Conservation (phyloP, 176 grass and related monocot genomes). For the Avena eriantha region DNA sequence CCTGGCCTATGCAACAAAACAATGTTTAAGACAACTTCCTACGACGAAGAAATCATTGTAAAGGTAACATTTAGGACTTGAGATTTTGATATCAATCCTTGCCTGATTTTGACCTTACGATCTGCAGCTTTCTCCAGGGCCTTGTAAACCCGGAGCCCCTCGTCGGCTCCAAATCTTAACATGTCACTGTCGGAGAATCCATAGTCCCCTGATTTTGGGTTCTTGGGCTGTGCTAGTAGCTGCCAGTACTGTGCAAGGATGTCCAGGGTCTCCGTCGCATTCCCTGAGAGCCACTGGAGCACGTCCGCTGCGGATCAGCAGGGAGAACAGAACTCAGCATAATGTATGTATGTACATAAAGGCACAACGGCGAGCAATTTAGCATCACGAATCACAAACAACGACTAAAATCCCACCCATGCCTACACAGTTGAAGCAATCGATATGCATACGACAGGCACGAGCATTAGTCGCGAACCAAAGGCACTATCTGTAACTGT, state of each 20-base stretch:
- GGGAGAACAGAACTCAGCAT: slow-evolving; percentile 22
- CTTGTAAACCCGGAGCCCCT: slow-evolving; percentile 67
- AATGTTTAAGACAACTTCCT: neutral
- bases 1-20: too few relatives aligned
- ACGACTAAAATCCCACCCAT: neutral
- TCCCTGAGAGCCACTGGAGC: slow-evolving; percentile 86
- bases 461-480: neutral
- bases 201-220: slow-evolving; percentile 79
- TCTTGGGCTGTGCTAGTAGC: slow-evolving; percentile 59
- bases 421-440: neutral
- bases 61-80: neutral
- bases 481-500: too few relatives aligned
- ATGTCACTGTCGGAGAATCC: slow-evolving; percentile 80
- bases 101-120: slow-evolving; percentile 77
- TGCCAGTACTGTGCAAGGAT: slow-evolving; percentile 93
- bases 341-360: neutral
- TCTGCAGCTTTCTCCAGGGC: slow-evolving; percentile 74
- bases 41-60: neutral
- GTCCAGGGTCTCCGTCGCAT: slow-evolving; percentile 70
- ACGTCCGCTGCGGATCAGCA: slow-evolving; percentile 60
- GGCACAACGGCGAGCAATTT: too few relatives aligned
- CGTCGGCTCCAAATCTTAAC: slow-evolving; percentile 67
- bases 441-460: neutral
- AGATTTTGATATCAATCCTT: slow-evolving; percentile 17
- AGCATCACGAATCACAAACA: neutral